Percentiles rank a stretch among this genome's conserved stretches.
These are phyloP conservation scores for Fragaria iinumae DNA, from an alignment of 306 rosid genomes.

Conservation along the genomic window DNA sequence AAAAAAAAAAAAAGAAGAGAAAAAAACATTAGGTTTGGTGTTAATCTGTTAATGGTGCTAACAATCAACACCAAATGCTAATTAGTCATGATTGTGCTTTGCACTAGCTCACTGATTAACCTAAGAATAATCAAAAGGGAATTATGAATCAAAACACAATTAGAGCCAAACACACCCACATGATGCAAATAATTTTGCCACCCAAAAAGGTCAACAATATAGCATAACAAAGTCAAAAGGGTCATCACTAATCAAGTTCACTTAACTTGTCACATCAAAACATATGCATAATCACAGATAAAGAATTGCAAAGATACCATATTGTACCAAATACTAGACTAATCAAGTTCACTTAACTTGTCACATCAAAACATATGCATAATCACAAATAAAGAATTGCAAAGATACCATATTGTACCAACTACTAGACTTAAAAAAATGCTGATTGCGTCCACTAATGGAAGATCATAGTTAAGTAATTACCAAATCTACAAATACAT, in stretches of 20 bases:
- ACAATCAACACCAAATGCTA: constrained; percentile 13
- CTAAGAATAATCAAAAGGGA: constrained; percentile 4
- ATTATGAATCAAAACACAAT: constrained; percentile 1
- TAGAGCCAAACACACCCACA: constrained; percentile 23
- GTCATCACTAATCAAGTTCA: constrained; percentile 28
- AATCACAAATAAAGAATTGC: constrained; percentile 15
- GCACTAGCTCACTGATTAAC: constrained; percentile 35
- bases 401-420: background rate
- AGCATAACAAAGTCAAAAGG: constrained; percentile 23
- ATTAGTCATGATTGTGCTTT: constrained; percentile 43
- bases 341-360: constrained; percentile 30
- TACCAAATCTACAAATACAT: constrained; percentile 19
- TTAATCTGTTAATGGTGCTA: background rate
- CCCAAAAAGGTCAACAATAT: constrained; percentile 26
- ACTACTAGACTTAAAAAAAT: background rate
- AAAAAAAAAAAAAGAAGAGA: no score
- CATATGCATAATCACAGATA: constrained; percentile 13
- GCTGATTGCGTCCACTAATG: constrained; percentile 15
- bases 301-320: constrained; percentile 2
- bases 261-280: constrained; percentile 29
- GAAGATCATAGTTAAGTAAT: constrained; percentile 27
- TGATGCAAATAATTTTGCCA: constrained; percentile 31
- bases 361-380: constrained; percentile 25
- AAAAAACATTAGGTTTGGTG: background rate
- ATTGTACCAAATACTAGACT: no score